Base-by-base conservation (phyloP, 768 basidiomycete species). In the Hydnum rufescens region DNA sequence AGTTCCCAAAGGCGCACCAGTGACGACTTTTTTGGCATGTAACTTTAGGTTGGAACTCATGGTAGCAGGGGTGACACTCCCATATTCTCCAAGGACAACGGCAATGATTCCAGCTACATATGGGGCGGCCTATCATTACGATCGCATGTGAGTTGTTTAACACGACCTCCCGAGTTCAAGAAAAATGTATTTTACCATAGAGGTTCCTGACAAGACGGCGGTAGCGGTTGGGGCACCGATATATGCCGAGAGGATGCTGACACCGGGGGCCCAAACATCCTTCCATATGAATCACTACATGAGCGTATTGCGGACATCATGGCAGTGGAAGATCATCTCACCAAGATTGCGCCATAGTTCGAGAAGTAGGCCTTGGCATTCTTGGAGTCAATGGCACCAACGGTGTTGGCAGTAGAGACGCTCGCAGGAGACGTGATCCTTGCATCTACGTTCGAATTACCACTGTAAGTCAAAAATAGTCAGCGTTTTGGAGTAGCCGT, bases 391-490 rank as follows among this genome's bases (percentile, higher is more conserved):
- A 34, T 26, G 8, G 58, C 58, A 34, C 50, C 58, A 30, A 58
- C 54, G 39, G 58, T 58, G 57, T 51, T 52, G 13, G 57, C 58
- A 1, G 19, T 46, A 19, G 54, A 13, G 30, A 55, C 58, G 32
- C 54, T 46, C 8, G 58, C 58, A 16, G 58, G 58, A 3, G 53
- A 55, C 6, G 49, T 46, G 46, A 30, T 54, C 8, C 25, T 23
- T 31, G 58, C 58, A 28, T 58, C 49, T 36, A 48, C 44, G 48
- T 54, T 53, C 48, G 36, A 43, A 54, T 58, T 58, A 13, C 44
- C 44, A n/a, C n/a, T n/a, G n/a, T n/a, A n/a, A n/a, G n/a, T n/a
- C n/a, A n/a, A n/a, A n/a, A n/a, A n/a, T n/a, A n/a, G n/a, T n/a
- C 19, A 19, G 19, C 8, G 8, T 39, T 8, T 39, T 39, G 34